Conservation (phyloP, 2,329 filamentous ascomycete genomes). For the Clonostachys solani region DNA sequence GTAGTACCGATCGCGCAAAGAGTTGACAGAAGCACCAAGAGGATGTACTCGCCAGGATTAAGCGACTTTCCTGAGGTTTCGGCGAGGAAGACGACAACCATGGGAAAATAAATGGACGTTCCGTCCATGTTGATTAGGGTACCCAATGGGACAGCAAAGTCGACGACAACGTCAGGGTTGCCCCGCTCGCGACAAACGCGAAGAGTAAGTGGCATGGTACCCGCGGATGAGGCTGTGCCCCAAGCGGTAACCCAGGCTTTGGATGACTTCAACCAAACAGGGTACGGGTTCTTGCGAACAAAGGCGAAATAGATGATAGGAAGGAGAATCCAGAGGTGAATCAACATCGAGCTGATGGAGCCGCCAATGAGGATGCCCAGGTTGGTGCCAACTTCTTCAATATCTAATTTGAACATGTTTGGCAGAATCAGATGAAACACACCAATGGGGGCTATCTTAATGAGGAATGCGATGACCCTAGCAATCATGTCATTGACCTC, state of each 20-base stretch:
- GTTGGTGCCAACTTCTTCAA: constrained; percentile 40
- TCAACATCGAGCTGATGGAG: constrained; percentile 36
- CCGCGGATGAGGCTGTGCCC: constrained; percentile 48
- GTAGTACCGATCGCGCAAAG: constrained; percentile 49
- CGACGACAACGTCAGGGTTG: constrained; percentile 34
- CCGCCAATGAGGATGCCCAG: constrained; percentile 44
- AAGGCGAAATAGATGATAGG: constrained; percentile 35
- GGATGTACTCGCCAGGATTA: constrained; percentile 37
- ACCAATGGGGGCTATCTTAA: constrained; percentile 43
- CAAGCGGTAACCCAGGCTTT: constrained; percentile 50
- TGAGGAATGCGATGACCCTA: constrained; percentile 39
- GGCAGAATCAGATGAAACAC: constrained; percentile 50
- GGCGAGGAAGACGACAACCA: constrained; percentile 47
- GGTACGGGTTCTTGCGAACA: constrained; percentile 39
- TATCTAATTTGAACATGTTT: constrained; percentile 44
- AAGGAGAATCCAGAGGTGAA: constrained; percentile 40
- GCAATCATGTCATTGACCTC: constrained; percentile 45
- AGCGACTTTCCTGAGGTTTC: constrained; percentile 41
- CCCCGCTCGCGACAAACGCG: constrained; percentile 29
- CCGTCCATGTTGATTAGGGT: constrained; percentile 47
- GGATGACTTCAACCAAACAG: constrained; percentile 40
- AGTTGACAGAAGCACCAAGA: constrained; percentile 42
- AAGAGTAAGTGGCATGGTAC: constrained; percentile 45
- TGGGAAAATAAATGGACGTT: constrained; percentile 52
- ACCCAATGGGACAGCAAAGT: constrained; percentile 42